Base-by-base conservation (phyloP, 495 filamentous ascomycete genomes). In the Penicillium pulvis region DNA sequence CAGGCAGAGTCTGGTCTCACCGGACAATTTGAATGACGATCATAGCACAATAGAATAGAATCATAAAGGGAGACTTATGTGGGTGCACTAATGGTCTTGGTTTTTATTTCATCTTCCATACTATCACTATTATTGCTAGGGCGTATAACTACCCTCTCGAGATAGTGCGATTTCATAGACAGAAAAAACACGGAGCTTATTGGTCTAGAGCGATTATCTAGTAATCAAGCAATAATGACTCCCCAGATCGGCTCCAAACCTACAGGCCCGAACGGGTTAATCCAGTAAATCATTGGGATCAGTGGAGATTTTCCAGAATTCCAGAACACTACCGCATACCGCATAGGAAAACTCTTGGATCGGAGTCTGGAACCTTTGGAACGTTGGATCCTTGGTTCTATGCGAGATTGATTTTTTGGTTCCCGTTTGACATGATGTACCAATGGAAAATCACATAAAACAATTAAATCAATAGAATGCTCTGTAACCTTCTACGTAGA, bases 211-310 rank as follows among this genome's bases (percentile, higher is more conserved):
- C 20, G 2, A 46, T 46, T 24, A 10, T n/a, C 14, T 41, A 36
- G 39, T n/a, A 17, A 41, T 5, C 45, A 33, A 49, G 8, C 45
- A 47, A 47, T 47, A 41, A 17, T n/a, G 39, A 41, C 39, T 36
- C 39, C 39, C 39, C 39, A 41, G 39, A 41, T 41, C 39, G 16
- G 19, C 24, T 49, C 45, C 39, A 43, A 30, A 30, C 59, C 57
- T 62, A 66, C 62, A 58, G 55, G 23, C 59, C 62, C 53, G 42
- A 62, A 62, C 28, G n/a, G 62, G 62, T 42, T 30, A 60, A 63
- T 58, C 46, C 28, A 63, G 54, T 45, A 52, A 55, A 26, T 43
- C 55, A 28, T 44, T 46, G 4, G 42, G 43, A 24, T n/a, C 24
- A 46, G 60, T 62, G 60, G 56, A 36, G 61, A 55, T 30, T 55